Base-by-base conservation (phyloP, 2,329 filamentous ascomycete genomes). In the Colletotrichum sansevieriae region DNA sequence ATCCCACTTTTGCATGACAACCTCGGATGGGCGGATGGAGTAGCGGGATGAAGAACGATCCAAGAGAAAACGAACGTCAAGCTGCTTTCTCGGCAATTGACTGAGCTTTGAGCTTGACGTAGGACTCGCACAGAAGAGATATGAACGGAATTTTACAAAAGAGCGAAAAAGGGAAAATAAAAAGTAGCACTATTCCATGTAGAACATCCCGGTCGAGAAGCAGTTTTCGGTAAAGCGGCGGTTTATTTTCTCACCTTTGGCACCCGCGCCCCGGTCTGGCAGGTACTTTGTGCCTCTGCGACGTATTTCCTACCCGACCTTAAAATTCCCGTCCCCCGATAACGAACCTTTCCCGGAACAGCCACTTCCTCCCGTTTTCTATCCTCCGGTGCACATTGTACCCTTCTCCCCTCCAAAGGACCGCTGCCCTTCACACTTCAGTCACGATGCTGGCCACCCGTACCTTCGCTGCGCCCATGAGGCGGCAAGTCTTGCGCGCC, bases 361-460 rank as follows among this genome's bases (percentile, higher is more conserved):
- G 33, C 64, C 59, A 56, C 59, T 25, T 35, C 51, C 37, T 44
- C 49, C 22, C 59, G 75, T 74, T 69, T 63, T 60, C 58, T 66
- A 64, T 71, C 67, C 55, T 60, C 72, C 71, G 52, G 52, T 37
- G 52, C 41, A 55, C 13, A 12, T 55, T 12, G 51, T 55, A 10
- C 35, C 70, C 74, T 71, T 68, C 74, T 62, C 71, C 68, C 67
- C 58, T 64, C 63, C 67, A 54, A 52, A 37, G 54, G 39, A 57
- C 71, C 71, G 65, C 73, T 61, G 54, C n/a, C 29, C 52, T 47
- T 54, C 60, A 35, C 22, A 68, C 29, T 25, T 65, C 75, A 70
- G 74, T 82, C 86, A 92, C 80, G 78, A 97, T 97, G 94, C 86
- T 97, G 83, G 90, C 92, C 83, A 85, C 92, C 80, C 91, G 94